A percentile compares a stretch with the other conserved stretches of the same genome.
Conservation (phyloP, 768 basidiomycete species). For the Tephrocybe sp. region DNA sequence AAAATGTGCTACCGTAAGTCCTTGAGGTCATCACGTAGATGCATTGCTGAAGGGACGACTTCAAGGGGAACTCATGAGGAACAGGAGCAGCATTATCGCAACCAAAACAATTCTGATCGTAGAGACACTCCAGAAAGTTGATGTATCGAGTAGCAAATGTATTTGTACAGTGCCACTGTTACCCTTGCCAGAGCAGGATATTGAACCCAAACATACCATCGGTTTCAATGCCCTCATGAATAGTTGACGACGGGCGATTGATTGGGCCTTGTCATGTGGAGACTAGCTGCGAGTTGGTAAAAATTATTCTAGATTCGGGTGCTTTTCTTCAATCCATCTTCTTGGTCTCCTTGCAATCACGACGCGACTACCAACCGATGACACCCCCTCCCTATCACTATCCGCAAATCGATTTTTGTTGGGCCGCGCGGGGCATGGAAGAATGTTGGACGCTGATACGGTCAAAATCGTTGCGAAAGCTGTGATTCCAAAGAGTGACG, state of each 20-base stretch:
- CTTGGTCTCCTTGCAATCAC: slow-evolving; percentile 61
- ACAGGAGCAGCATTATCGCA: slow-evolving; percentile 56
- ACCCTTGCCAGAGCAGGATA: neutral
- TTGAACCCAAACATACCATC: no score
- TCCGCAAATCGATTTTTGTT: slow-evolving; percentile 62
- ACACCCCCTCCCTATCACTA: slow-evolving; percentile 30
- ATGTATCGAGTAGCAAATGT: slow-evolving; percentile 25
- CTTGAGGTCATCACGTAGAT: neutral
- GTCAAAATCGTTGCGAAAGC: slow-evolving; percentile 78
- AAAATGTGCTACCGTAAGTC: slow-evolving; percentile 61
- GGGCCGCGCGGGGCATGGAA: slow-evolving; percentile 78
- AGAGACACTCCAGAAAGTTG: slow-evolving; percentile 22
- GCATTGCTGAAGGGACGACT: neutral
- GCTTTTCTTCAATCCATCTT: slow-evolving; percentile 82
- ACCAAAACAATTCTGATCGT: slow-evolving; percentile 31
- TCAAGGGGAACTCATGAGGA: slow-evolving; percentile 63
- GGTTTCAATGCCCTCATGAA: no score
- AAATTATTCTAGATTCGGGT: slow-evolving; percentile 31
- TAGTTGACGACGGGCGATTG: no score
- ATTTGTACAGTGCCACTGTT: slow-evolving; percentile 18
- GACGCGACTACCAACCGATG: slow-evolving; percentile 35
- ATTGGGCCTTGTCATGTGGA: no score
- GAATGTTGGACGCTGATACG: slow-evolving; percentile 74
- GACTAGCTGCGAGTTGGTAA: neutral
- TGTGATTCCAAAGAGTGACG: slow-evolving; percentile 78